phyloP scores from a whole-genome alignment of 441 rosid genomes.

The Gossypium schwendimanii region DNA sequence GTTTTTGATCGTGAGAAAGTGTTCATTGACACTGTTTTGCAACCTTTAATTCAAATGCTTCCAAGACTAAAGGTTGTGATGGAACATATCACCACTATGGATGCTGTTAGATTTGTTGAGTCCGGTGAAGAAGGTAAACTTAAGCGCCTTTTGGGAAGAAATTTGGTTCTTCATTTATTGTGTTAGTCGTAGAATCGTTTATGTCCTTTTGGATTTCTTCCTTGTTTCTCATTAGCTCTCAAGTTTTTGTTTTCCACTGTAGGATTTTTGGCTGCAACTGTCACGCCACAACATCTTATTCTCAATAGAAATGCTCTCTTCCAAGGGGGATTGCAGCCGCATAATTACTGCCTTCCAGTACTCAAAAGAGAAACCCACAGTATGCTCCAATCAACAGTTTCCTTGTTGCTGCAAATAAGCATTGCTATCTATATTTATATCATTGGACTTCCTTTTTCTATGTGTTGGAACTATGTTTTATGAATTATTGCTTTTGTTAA shows the following conservation, averaged over 20 bases:
- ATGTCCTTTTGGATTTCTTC: neutral
- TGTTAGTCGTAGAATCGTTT: neutral
- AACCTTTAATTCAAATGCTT: slow-evolving; percentile 62
- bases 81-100: slow-evolving; percentile 92
- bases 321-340: slow-evolving; percentile 89
- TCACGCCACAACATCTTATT: slow-evolving; percentile 88
- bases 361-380: slow-evolving; percentile 87
- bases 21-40: slow-evolving; percentile 70
- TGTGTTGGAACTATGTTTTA: neutral
- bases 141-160: neutral
- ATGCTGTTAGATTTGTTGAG: slow-evolving; percentile 77
- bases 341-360: slow-evolving; percentile 86
- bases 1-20: slow-evolving; percentile 85
- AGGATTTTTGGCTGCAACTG: slow-evolving; percentile 85
- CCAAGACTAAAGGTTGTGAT: slow-evolving; percentile 74
- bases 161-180: neutral
- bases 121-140: slow-evolving; percentile 71
- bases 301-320: slow-evolving; percentile 75
- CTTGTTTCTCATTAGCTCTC: slow-evolving; percentile 6
- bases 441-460: too few relatives aligned
- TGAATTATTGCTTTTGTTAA: neutral
- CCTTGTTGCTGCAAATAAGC: neutral
- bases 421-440: neutral
- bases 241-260: neutral
- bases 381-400: slow-evolving; percentile 22